Evolutionary conservation across 2,329 filamentous ascomycete genomes (phyloP), one percentile per base, ranked within the genome.

Genomic region (Chrysoporthe cubensis): DNA sequence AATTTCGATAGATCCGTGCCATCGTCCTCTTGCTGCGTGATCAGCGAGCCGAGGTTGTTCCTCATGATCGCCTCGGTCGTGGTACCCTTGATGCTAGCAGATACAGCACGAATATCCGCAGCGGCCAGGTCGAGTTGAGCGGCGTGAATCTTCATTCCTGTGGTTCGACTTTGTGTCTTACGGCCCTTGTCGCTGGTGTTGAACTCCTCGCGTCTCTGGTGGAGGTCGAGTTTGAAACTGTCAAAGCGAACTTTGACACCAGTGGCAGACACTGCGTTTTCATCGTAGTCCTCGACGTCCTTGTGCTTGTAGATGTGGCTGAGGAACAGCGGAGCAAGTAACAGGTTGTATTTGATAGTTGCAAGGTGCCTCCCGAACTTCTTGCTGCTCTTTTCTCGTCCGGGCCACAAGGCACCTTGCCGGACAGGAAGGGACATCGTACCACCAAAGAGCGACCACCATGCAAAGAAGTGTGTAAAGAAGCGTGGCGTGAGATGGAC

Each of bases 251-350:
- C 92, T 79, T 99, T 99, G 70, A 99, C 83, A n/a, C 96, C 96
- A 4, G 96, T 99, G 0, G 95, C 95, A 59, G 93, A 96, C 6
- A 97, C 92, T 0, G 90, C 85, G 64, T 81, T 84, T 70, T 94
- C 90, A 0, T 87, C 85, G 75, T 93, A 92, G 69, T 97, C 94
- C 75, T 97, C 95, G 0, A 89, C 89, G 75, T 99, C 96, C 77
- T 97, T 97, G 81, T 99, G 96, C 78, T 97, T 98, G 82, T 99
- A 99, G 43, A 99, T 94, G 74, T 99, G 96, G 73, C 94, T 96
- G 71, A 99, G 87, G 78, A 97, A 99, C 2, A 99, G 82, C 0
- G 96, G 96, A 2, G 96, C 97, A 18, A 99, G 83, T 3, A 98
- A 85, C 32, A 99, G 82, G 71, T 95, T 97, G 81, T 98, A 98